These are phyloP conservation scores for Yarrowia osloensis DNA, from an alignment of 805 yeast genomes.

Conservation along the genomic window DNA sequence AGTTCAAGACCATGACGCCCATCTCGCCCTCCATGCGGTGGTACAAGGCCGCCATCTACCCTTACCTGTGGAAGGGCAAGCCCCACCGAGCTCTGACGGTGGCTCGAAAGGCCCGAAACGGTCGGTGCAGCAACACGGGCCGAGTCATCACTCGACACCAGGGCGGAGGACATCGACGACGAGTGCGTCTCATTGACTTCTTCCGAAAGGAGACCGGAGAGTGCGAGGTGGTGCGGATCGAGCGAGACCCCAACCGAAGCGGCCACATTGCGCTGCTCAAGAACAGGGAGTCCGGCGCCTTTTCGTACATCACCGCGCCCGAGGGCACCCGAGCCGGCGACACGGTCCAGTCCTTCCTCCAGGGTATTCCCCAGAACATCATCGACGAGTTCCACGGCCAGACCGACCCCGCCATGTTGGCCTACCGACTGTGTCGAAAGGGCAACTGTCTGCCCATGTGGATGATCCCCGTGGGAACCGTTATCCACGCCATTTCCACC, in stretches of 20 bases:
- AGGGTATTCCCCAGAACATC: constrained; percentile 79
- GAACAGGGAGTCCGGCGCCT: constrained; percentile 59
- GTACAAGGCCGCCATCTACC: constrained; percentile 84
- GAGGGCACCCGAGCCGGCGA: constrained; percentile 95
- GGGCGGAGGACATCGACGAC: constrained; percentile 94
- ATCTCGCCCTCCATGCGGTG: constrained; percentile 86
- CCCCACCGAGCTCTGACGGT: constrained; percentile 77
- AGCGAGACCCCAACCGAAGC: constrained; percentile 92
- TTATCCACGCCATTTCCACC: constrained; percentile 84
- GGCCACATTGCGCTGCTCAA: constrained; percentile 87
- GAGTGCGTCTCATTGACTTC: constrained; percentile 81
- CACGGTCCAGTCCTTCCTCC: constrained; percentile 80
- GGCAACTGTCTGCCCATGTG: constrained; percentile 93
- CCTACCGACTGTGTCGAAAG: constrained; percentile 82
- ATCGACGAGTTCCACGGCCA: constrained; percentile 85
- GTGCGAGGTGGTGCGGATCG: constrained; percentile 82
- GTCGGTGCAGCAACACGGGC: constrained; percentile 81
- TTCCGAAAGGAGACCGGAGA: constrained; percentile 66
- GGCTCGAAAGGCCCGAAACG: constrained; percentile 71
- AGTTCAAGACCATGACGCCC: constrained; percentile 57
- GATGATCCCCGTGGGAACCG: constrained; percentile 93
- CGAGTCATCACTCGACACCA: constrained; percentile 88
- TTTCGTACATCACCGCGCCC: constrained; percentile 83
- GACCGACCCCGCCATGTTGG: constrained; percentile 86
- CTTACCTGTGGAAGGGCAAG: constrained; percentile 81